Conservation (phyloP, 2,329 filamentous ascomycete species). For the Cytospora paraplurivora region DNA sequence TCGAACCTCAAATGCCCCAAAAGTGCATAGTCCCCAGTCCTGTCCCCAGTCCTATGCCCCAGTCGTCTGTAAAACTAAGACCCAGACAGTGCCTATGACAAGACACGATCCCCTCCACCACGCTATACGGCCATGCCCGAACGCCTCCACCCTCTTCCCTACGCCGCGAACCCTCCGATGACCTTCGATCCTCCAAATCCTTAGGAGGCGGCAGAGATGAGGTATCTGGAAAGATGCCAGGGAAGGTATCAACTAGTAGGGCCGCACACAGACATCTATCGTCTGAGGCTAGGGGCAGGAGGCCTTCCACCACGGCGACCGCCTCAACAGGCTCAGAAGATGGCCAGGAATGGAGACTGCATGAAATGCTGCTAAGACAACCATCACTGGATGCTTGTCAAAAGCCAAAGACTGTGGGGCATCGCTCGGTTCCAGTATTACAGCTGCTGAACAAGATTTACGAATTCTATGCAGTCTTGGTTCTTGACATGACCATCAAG, state of each 20-base stretch:
- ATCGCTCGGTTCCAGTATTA: neutral
- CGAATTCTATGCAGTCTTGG: neutral
- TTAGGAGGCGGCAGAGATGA: conserved; percentile 1
- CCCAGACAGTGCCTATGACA: neutral
- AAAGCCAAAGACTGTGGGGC: neutral
- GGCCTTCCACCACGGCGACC: neutral
- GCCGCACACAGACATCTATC: neutral
- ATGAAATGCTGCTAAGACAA: neutral
- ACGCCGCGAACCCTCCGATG: conserved; percentile 14
- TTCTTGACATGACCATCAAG: too few relatives aligned
- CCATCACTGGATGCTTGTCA: neutral
- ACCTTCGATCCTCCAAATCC: neutral
- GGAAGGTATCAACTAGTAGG: neutral
- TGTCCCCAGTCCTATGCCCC: neutral
- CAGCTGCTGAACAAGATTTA: neutral
- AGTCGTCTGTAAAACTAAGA: neutral
- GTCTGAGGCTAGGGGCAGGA: neutral
- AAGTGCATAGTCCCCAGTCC: neutral
- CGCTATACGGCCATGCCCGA: conserved; percentile 12
- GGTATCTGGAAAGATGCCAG: neutral
- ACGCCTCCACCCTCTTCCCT: neutral
- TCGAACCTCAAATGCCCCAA: conserved; percentile 8
- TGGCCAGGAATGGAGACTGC: neutral
- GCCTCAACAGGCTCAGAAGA: neutral
- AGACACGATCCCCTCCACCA: conserved; percentile 19